Percentiles rank a stretch among this genome's conserved stretches.
Conservation (phyloP, 2,329 filamentous ascomycete genomes). For the Didymella arachidicola region DNA sequence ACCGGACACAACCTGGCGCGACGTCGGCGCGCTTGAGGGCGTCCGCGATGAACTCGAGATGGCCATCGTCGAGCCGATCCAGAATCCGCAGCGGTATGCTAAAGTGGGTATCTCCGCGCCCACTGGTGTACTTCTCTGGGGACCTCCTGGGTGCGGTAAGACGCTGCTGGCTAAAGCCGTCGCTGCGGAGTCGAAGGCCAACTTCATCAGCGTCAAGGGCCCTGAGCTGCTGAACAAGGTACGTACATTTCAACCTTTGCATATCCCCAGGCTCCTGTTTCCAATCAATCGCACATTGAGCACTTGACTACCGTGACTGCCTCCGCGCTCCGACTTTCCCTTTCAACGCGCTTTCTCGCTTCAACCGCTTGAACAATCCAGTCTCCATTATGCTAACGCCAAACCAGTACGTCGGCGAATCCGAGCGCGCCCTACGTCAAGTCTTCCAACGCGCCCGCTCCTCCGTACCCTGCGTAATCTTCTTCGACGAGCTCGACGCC, state of each 20-base stretch:
- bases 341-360: too few species aligned
- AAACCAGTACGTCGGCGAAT: conserved; percentile 83
- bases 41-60: conserved; percentile 82
- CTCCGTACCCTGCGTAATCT: conserved; percentile 90
- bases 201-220: conserved; percentile 98
- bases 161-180: conserved; percentile 96
- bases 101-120: conserved; percentile 80
- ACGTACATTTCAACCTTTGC: not conserved
- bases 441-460: conserved; percentile 88
- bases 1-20: conserved; percentile 89
- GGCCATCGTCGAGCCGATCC: conserved; percentile 90
- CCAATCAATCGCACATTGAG: too few species aligned
- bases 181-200: conserved; percentile 92
- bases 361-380: not conserved
- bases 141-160: conserved; percentile 95
- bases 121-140: conserved; percentile 92
- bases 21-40: conserved; percentile 84
- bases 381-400: conserved; percentile 7
- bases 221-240: conserved; percentile 92
- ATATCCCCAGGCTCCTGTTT: not conserved
- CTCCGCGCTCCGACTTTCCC: not conserved
- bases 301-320: not conserved
- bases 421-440: conserved; percentile 89
- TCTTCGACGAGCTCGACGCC: conserved; percentile 97
- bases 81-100: conserved; percentile 77